phyloP scores from a whole-genome alignment of 257 asterid species.

The Penstemon davidsonii region DNA sequence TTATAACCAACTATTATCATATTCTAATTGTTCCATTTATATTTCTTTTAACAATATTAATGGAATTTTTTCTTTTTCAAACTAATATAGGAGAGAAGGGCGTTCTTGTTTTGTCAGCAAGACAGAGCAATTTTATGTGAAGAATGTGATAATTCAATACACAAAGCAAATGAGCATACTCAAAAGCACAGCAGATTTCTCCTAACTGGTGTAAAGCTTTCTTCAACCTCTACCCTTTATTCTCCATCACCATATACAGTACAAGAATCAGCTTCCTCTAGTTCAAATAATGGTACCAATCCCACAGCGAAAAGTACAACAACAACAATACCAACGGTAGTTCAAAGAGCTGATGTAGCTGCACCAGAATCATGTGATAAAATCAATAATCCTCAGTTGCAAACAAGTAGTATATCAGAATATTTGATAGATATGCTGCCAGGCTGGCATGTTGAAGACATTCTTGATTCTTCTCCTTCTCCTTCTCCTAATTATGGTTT shows the following conservation, averaged over 20 bases:
- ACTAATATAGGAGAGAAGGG: slow-evolving; percentile 63
- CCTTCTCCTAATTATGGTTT: slow-evolving; percentile 5
- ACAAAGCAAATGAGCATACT: slow-evolving; percentile 73
- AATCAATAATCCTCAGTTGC: slow-evolving; percentile 22
- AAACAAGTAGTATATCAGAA: slow-evolving; percentile 49
- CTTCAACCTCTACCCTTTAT: slow-evolving; percentile 51
- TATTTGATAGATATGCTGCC: slow-evolving; percentile 75
- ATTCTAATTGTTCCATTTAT: neutral
- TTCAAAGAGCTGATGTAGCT: slow-evolving; percentile 8
- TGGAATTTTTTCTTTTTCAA: neutral
- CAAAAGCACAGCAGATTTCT: slow-evolving; percentile 77
- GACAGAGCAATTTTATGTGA: slow-evolving; percentile 90
- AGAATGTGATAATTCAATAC: slow-evolving; percentile 76
- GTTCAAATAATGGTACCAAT: slow-evolving; percentile 28
- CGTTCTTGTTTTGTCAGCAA: slow-evolving; percentile 86
- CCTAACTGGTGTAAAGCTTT: slow-evolving; percentile 67
- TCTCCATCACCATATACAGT: slow-evolving; percentile 33
- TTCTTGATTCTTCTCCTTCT: slow-evolving; percentile 44
- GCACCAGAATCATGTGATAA: slow-evolving; percentile 18
- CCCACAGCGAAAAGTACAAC: slow-evolving; percentile 34
- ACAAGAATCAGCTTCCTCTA: slow-evolving; percentile 5
- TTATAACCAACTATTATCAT: neutral
- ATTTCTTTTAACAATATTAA: no score
- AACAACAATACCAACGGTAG: no score
- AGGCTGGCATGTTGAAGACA: slow-evolving; percentile 90